Evolutionary conservation across 2,329 filamentous ascomycete species (phyloP), one percentile per base, ranked within the genome.

Genomic region (Sporothrix curviconia): DNA sequence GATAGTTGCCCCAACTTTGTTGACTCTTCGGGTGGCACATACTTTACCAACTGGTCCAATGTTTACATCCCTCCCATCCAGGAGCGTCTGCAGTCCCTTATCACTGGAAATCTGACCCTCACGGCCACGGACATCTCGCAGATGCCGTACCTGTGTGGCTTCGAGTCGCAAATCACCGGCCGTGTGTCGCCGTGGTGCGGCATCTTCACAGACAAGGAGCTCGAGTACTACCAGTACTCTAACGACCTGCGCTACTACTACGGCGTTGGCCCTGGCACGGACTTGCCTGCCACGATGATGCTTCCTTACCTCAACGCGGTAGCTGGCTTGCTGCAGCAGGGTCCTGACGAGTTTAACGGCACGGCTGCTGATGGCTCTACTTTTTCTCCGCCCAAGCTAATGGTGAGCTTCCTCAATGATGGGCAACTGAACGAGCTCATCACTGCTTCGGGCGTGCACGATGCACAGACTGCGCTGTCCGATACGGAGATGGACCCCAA

Each of bases 211-310:
- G 73, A 84, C 34, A 72, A 81, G 3, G 85, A 89, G 67, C 74
- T 86, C 56, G 72, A 78, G 30, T 70, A 79, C 62, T 88, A 87
- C 62, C 83, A 87, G 64, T 89, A 88, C 66, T 75, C 77, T 1
- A 83, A 88, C 62, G 85, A 88, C 64, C 70, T 89, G 39, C 78
- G 83, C 30, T 89, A 89, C 68, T 87, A 82, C 70, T 86, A 87
- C 64, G 82, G 82, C 11, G 74, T 78, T 1, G 84, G 85, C 0
- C 80, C 81, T 0, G 83, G 80, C 1, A 75, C 76, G 2, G 70
- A 76, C 34, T 71, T 83, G 19, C 74, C 80, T 7, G 72, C 75
- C 36, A 79, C 77, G 57, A 78, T 84, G 72, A 82, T 87, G 82
- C 74, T 82, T 11, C 83, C 84, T 0, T 80, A 82, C 58, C 71